Base-by-base conservation (phyloP, 2,329 filamentous ascomycete species). In the Annulohypoxylon truncatum region DNA sequence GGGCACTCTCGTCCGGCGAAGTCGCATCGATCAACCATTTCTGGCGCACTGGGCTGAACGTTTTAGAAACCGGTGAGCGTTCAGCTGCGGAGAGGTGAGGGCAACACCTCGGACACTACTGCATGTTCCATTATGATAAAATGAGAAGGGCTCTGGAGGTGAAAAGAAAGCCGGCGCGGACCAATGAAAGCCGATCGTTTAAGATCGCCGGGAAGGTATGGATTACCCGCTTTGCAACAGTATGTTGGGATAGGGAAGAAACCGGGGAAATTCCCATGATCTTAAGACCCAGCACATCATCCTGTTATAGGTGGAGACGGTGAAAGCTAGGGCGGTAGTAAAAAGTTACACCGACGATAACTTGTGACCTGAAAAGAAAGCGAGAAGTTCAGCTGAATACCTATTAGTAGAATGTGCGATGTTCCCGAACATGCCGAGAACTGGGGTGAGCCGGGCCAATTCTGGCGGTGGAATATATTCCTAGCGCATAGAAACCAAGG, bases 371-470 rank as follows among this genome's bases (percentile, higher is more conserved):
- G 46, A 38, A 28, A 24, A 13, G 28, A 53, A 50, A 44, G 15
- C 18, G 24, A 58, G 13, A 26, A 38, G 20, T 15, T 26, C 9
- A 31, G 42, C 38, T 52, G 13, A 55, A 47, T 61, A 62, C 55
- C 48, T 20, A 42, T 42, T 42, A 50, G 59, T 40, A 66, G 54
- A 40, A 46, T 61, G 48, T 4, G 26, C 59, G 48, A 38, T 46
- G 35, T 55, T 67, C 60, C 67, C 67, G 67, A 64, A 66, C 57
- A 48, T 67, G 38, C 64, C 67, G 67, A 67, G 42, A 60, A 35
- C 31, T 61, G 33, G 44, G 61, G 44, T 20, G 13, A 69, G 52
- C 61, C 67, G 61, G 57, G 56, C 64, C 48, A 67, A 64, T 64
- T 58, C 8, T 48, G 12, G 55, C 52, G 47, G 50, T 62, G 38